Base-by-base conservation (phyloP, 2,329 filamentous ascomycete genomes). In the Didymella segeticola region DNA sequence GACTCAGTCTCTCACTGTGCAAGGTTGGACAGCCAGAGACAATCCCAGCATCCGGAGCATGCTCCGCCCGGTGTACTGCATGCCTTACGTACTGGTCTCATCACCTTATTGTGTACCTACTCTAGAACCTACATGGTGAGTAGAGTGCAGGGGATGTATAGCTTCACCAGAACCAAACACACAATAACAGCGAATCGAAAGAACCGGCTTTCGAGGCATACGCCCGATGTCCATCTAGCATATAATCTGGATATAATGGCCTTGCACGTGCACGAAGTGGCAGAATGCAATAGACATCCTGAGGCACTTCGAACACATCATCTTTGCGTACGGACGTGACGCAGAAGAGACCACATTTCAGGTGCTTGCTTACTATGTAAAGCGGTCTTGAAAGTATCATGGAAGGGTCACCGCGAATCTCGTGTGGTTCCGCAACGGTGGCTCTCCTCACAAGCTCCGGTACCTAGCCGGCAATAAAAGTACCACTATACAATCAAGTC, bases 371-470 rank as follows among this genome's bases (percentile, higher is more conserved):
- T n/a, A n/a, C n/a, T n/a, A n/a, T n/a, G n/a, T n/a, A n/a, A n/a
- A n/a, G n/a, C n/a, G n/a, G n/a, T n/a, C n/a, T n/a, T n/a, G n/a
- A n/a, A n/a, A 23, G 41, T 19, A 41, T 29, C 23, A 23, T 17
- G 41, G 53, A 47, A 38, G 39, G 47, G 36, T 41, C 27, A 39
- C 53, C 53, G 53, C 33, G 20, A 19, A 25, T 14, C 5, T n/a
- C n/a, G n/a, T n/a, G n/a, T 30, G n/a, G n/a, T 52, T 25, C 38
- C 48, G 53, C 29, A 15, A 19, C 11, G 14, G 33, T 56, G 53
- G 53, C 39, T 56, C 53, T 56, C 53, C 53, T 56, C 53, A 50
- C 53, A 14, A 53, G 29, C 19, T 52, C 53, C 53, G 53, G 36
- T 43, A 34, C 15, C 14, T 27, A n/a, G n/a, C n/a, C 22, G 33